These are phyloP conservation scores for Eudorina sp. DNA, from an alignment of 139 green algal genomes.

Conservation along the genomic window DNA sequence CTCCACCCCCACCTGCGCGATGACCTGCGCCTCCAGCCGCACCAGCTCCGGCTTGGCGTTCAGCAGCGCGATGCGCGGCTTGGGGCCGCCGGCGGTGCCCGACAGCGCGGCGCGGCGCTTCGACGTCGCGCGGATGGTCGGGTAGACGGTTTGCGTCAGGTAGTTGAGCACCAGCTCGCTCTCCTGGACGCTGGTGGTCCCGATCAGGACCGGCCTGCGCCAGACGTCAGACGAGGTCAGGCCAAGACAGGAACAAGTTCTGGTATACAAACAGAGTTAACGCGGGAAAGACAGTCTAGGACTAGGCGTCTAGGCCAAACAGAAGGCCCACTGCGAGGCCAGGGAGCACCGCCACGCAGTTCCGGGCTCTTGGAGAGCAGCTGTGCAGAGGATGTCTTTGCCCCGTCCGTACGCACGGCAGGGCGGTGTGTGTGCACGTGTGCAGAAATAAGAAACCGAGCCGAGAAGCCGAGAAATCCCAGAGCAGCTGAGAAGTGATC, in stretches of 20 bases:
- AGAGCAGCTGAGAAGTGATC: no score
- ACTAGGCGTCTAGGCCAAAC: no score
- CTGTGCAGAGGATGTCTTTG: no score
- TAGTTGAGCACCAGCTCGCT: conserved; percentile 61
- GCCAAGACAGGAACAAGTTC: neutral
- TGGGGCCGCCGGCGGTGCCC: neutral
- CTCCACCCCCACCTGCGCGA: conserved; percentile 72
- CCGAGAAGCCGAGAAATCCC: no score
- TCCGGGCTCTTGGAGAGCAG: no score
- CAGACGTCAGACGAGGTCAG: no score
- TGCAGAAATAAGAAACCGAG: no score
- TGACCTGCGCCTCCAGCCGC: conserved; percentile 83
- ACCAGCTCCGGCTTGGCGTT: conserved; percentile 75
- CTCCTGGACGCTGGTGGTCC: conserved; percentile 83
- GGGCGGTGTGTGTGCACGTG: no score
- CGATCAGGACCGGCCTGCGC: conserved; percentile 89
- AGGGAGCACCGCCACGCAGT: no score
- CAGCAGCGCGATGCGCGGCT: conserved; percentile 37
- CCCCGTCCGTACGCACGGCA: no score
- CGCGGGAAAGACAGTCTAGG: no score
- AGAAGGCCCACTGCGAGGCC: no score
- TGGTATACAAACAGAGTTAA: neutral
- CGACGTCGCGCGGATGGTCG: neutral
- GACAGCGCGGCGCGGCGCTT: conserved; percentile 16
- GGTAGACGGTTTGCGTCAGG: conserved; percentile 1